Base-by-base conservation (phyloP, 2,329 filamentous ascomycete genomes). In the Grosmannia huntii region DNA sequence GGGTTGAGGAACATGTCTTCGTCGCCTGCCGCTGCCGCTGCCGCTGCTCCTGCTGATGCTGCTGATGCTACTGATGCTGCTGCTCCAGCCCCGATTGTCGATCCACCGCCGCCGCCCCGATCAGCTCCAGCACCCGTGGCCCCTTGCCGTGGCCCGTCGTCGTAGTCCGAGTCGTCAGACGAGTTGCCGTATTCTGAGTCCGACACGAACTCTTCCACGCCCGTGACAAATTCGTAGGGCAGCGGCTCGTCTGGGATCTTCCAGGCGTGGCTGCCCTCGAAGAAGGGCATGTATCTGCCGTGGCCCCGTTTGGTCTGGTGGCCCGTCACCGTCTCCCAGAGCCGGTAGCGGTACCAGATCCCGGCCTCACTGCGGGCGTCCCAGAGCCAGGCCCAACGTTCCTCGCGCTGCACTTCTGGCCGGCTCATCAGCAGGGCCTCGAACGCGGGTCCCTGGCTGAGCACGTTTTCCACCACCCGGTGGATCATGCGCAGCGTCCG, bases 351-450 rank as follows among this genome's bases (percentile, higher is more conserved):
- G 70, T 97, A 97, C 80, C 91, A 99, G 19, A 95, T 81, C 19
- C 87, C 92, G 28, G 84, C 90, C 62, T 79, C 76, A 66, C 85
- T 91, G 63, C 85, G 81, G 23, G 90, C 81, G 69, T 97, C 87
- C 85, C 89, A 99, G 5, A 99, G 76, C 88, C 91, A 99, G 0
- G 90, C 87, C 84, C 92, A 97, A 63, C 86, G 90, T 69, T 95
- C 89, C 60, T 96, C 89, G 48, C 79, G 80, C 68, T 95, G 89
- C 1, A 97, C 87, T 57, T 90, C 84, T 0, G 87, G 82, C 21
- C 89, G 79, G 55, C 85, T 86, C 94, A 97, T 97, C 7, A 99
- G 78, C 2, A 95, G 76, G 5, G 91, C 90, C 71, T 99, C 94
- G 61, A 96, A 95, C 66, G 94, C 89, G 0, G 89, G 83, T 0